Evolutionary conservation across 306 rosid genomes (phyloP), one percentile per base, ranked within the genome.

Genomic region (Adenanthera pavonina): DNA sequence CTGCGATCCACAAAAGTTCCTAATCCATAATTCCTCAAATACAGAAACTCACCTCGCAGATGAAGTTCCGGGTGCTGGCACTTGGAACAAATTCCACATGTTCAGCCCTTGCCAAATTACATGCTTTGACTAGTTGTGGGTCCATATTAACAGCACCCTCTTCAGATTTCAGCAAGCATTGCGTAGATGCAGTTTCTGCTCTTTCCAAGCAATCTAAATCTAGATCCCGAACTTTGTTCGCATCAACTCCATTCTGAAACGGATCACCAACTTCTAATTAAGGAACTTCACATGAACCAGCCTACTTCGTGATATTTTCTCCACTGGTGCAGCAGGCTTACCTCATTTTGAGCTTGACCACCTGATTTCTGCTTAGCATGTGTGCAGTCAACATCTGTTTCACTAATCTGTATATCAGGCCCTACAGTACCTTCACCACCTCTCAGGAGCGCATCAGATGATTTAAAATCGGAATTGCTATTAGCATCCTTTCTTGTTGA

Each of bases 1-100:
- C 90, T 84, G 89, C 90, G 90, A 85, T 89, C 92, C 75, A 72
- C 85, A 80, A 85, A 77, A 86, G 78, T 84, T 89, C 75, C 87
- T 81, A 94, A 90, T 81, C 94, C 89, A 86, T 53, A 89, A 86
- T 82, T 86, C 92, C 88, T 87, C 94, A 90, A 84, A 86, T 85
- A 80, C 86, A 84, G 87, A 88, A 87, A 92, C 94, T 95, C 91
- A 88, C 98, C 95, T 92, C 84, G n/a, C 88, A 86, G 85, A 86
- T 88, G 89, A 91, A 92, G 88, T 84, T 88, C 87, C 77, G 90
- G 70, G 76, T 36, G 83, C 78, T 82, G 78, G 89, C 87, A 85
- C 76, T 85, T 74, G 97, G 79, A 35, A 80, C 88, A 79, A 70
- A 74, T 75, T 88, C 90, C 61, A 82, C 87, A 81, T 84, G 85